phyloP scores from a whole-genome alignment of 106 monocot genomes.

The Agapanthus africanus region DNA sequence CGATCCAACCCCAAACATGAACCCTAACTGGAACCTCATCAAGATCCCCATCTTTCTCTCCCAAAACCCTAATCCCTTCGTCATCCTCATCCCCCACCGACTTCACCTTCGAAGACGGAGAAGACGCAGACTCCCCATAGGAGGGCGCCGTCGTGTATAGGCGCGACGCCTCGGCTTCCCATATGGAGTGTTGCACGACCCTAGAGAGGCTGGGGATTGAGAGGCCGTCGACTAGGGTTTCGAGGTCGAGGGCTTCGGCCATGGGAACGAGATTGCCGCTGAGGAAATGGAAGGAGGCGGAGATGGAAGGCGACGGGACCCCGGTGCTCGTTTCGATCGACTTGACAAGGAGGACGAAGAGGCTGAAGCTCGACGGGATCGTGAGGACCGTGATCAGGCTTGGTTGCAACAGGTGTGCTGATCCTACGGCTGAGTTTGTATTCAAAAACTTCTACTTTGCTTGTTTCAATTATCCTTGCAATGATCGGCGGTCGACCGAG shows the following conservation, averaged over 20 bases:
- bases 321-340: slow-evolving; percentile 65
- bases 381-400: slow-evolving; percentile 83
- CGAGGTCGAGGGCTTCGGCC: slow-evolving; percentile 54
- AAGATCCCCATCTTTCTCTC: slow-evolving; percentile 1
- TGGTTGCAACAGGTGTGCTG: slow-evolving; percentile 78
- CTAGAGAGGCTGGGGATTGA: slow-evolving; percentile 73
- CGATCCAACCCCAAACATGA: background rate
- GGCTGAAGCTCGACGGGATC: slow-evolving; percentile 81
- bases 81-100: slow-evolving; percentile 2
- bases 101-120: slow-evolving; percentile 17
- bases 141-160: slow-evolving; percentile 83
- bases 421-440: slow-evolving; percentile 50
- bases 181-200: slow-evolving; percentile 75
- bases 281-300: slow-evolving; percentile 13
- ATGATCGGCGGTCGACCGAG: no score
- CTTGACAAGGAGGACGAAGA: slow-evolving; percentile 65
- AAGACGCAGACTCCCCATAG: slow-evolving; percentile 51
- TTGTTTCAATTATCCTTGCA: no score
- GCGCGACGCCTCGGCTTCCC: slow-evolving; percentile 54
- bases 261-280: slow-evolving; percentile 63
- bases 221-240: slow-evolving; percentile 43
- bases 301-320: slow-evolving; percentile 24
- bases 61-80: slow-evolving; percentile 3
- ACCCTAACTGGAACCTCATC: no score
- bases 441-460: slow-evolving; percentile 74